A percentile compares a stretch with the other conserved stretches of the same genome.
phyloP scores from a whole-genome alignment of 2,329 filamentous ascomycete genomes.

The Didymella pinodella region DNA sequence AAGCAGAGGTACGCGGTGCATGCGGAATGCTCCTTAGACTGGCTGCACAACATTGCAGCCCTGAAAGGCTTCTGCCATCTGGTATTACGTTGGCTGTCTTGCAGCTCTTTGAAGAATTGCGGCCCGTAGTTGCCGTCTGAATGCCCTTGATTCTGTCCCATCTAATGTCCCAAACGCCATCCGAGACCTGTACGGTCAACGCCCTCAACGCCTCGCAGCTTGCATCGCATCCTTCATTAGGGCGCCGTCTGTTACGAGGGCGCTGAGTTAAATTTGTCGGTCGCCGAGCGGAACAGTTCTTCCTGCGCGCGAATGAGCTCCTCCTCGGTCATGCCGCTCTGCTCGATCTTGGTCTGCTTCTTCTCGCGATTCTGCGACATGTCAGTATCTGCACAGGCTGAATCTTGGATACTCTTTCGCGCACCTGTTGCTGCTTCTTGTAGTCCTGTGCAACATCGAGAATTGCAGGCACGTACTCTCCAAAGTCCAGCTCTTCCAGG shows the following conservation, averaged over 20 bases:
- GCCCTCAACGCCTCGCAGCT: constrained; percentile 36
- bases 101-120: constrained; percentile 6
- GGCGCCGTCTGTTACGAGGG: constrained; percentile 47
- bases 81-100: constrained; percentile 9
- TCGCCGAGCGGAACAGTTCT: constrained; percentile 86
- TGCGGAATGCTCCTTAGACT: neutral
- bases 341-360: constrained; percentile 96
- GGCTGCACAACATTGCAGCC: constrained; percentile 7
- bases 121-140: constrained; percentile 14
- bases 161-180: constrained; percentile 36
- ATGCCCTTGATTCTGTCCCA: constrained; percentile 23
- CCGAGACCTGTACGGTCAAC: constrained; percentile 27
- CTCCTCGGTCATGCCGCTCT: constrained; percentile 90
- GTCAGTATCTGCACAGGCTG: constrained; percentile 18
- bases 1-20: neutral
- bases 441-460: constrained; percentile 87
- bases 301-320: constrained; percentile 88
- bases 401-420: constrained; percentile 26
- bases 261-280: constrained; percentile 70
- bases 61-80: constrained; percentile 6
- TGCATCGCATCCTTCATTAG: constrained; percentile 23
- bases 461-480: constrained; percentile 89
- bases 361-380: constrained; percentile 81
- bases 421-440: constrained; percentile 89
- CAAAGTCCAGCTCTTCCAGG: constrained; percentile 88